Evolutionary conservation across 129 eudicot genomes (phyloP), one percentile per base, ranked within the genome.

Genomic region (Erigeron canadensis): DNA sequence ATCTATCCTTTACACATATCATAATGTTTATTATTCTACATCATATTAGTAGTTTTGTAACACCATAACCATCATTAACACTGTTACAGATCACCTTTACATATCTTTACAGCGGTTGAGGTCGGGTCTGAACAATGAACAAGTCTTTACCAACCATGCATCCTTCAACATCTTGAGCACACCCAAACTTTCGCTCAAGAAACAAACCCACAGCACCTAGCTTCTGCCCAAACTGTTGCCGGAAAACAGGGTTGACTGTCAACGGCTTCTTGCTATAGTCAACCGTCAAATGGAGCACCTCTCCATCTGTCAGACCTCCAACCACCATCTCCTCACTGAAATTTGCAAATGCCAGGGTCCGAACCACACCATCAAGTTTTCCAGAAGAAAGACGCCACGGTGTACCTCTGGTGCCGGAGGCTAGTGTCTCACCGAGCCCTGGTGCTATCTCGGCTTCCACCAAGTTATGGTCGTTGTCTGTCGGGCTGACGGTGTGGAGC

Each of bases 371-470:
- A 13, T 92, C 96, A 71, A 89, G 85, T 65, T 92, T 92, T 13
- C 95, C 98, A 0, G 80, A 70, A 8, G 89, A 75, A 2, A 92
- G 77, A 46, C 98, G 90, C 98, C 98, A 92, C 0, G 98, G 98
- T 5, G 98, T 92, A 54, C 98, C 98, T 67, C 98, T 74, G 9
- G 96, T 89, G 16, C 98, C 98, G 0, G 96, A 79, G 2, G 95
- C 98, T 23, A 92, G 81, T 0, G 96, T 89, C 75, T 92, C 98
- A 6, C 98, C 98, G 6, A 92, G 95, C 2, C 98, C 98, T 0
- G 98, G 84, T 23, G 98, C 98, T 5, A 92, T 74, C 81, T 92
- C 98, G 0, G 98, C 96, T 65, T 89, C 96, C 43, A 92, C 91
- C 9, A 77, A 13, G 34, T 75, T 81, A 8, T 51, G 18, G 66